Evolutionary conservation across 352 stramenopile genomes (phyloP).

Genomic region (Phytophthora pistaciae): DNA sequence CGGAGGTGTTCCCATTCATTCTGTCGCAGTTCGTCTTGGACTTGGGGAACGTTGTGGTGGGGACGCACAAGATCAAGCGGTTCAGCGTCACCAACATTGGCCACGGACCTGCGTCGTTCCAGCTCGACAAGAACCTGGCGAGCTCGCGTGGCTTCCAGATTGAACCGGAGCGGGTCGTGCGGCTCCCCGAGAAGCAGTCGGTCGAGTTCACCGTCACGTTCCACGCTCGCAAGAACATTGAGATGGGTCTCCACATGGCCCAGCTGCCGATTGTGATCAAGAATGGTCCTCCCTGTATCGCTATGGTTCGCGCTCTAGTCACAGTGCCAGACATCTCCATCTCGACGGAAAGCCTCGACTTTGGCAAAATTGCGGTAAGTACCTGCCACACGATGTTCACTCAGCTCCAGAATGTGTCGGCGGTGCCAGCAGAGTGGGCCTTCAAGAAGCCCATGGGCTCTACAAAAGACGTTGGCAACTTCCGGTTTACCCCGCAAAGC

Average conservation of each 20-base stretch:
- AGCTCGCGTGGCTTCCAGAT: constrained; percentile 90
- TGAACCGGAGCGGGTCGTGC: constrained; percentile 95
- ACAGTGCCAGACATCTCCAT: constrained; percentile 92
- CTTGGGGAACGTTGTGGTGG: constrained; percentile 95
- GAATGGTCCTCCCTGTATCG: constrained; percentile 89
- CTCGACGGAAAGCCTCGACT: constrained; percentile 88
- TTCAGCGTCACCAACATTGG: constrained; percentile 95
- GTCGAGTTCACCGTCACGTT: constrained; percentile 94
- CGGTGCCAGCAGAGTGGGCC: constrained; percentile 90
- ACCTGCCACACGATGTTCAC: constrained; percentile 91
- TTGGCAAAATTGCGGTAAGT: constrained; percentile 91
- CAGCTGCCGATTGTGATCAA: constrained; percentile 91
- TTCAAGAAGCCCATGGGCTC: constrained; percentile 92
- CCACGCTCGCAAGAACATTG: constrained; percentile 87
- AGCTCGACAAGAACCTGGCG: constrained; percentile 94
- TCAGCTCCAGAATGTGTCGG: constrained; percentile 92
- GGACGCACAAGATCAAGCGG: constrained; percentile 91
- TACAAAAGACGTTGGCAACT: constrained; percentile 80
- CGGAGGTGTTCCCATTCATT: constrained; percentile 77
- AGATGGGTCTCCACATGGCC: constrained; percentile 79
- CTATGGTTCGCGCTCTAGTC: constrained; percentile 90
- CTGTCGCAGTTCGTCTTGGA: constrained; percentile 93
- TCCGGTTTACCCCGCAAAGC: constrained; percentile 78
- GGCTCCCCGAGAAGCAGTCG: constrained; percentile 88
- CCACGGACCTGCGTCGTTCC: constrained; percentile 85